Percentiles rank a stretch among this genome's conserved stretches.
Evolutionary conservation across 305 asterid genomes (phyloP).

Genomic region (Fraxinus sp.): DNA sequence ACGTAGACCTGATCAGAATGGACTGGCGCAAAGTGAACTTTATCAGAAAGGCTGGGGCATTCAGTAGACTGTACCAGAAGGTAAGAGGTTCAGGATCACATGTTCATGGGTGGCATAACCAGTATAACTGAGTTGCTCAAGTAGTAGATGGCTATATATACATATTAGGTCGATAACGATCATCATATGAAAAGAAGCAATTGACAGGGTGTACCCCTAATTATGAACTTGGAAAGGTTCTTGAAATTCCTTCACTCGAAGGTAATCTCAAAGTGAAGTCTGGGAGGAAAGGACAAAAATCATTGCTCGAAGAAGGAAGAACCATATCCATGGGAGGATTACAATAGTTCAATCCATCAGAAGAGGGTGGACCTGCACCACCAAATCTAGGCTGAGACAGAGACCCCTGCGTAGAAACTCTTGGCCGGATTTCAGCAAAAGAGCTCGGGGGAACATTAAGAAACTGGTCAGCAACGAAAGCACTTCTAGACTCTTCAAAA

Average conservation of each 20-base stretch:
- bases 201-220: conserved; percentile 40
- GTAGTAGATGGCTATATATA: conserved; percentile 39
- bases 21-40: background rate
- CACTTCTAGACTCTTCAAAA: conserved; percentile 36
- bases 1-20: background rate
- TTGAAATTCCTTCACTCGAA: conserved; percentile 35
- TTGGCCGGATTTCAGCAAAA: conserved; percentile 27
- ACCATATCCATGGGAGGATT: conserved; percentile 34
- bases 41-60: background rate
- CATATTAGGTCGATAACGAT: conserved; percentile 42
- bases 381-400: conserved; percentile 32
- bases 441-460: conserved; percentile 27
- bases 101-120: background rate
- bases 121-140: background rate
- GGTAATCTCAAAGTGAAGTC: conserved; percentile 36
- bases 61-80: background rate
- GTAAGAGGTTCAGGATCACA: background rate
- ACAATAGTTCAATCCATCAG: conserved; percentile 30
- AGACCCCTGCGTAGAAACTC: conserved; percentile 29
- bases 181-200: conserved; percentile 38
- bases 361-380: conserved; percentile 35
- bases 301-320: conserved; percentile 28
- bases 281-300: conserved; percentile 35
- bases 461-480: conserved; percentile 28
- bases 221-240: conserved; percentile 39